phyloP scores from a whole-genome alignment of 1,139 yeast species.

The Geotrichum fermentans region DNA sequence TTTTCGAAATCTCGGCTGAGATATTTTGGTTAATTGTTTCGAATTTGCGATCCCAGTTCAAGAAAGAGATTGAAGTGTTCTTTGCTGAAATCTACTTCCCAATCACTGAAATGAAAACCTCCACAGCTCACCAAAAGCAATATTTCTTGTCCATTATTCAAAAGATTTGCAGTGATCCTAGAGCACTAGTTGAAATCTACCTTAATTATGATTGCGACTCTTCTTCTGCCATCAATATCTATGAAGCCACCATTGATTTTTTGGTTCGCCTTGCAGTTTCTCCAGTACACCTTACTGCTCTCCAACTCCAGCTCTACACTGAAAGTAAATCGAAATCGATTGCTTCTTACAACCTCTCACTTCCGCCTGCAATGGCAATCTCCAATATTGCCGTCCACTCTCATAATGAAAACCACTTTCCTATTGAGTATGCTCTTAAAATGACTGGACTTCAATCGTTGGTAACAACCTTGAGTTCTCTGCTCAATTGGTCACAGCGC shows the following conservation, averaged over 20 bases:
- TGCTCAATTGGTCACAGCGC: conserved; percentile 84
- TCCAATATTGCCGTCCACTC: conserved; percentile 46
- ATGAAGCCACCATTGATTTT: conserved; percentile 75
- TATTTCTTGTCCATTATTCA: conserved; percentile 75
- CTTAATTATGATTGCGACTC: conserved; percentile 91
- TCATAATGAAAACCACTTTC: conserved; percentile 49
- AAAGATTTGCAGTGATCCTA: conserved; percentile 79
- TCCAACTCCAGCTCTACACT: conserved; percentile 61
- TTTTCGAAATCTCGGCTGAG: conserved; percentile 86
- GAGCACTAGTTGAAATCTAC: conserved; percentile 86
- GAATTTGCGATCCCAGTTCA: conserved; percentile 79
- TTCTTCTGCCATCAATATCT: conserved; percentile 71
- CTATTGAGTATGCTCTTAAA: conserved; percentile 69
- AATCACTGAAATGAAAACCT: conserved; percentile 83
- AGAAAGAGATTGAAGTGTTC: conserved; percentile 88
- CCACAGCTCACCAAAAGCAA: conserved; percentile 88
- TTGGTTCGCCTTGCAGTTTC: conserved; percentile 68
- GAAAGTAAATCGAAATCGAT: conserved; percentile 59
- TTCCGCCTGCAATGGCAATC: conserved; percentile 72
- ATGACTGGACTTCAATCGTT: conserved; percentile 75
- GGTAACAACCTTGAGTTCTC: conserved; percentile 75
- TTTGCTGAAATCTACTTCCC: conserved; percentile 92
- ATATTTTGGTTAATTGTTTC: conserved; percentile 87
- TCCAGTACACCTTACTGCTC: conserved; percentile 65
- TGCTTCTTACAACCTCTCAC: conserved; percentile 68